Base-by-base conservation (phyloP, 1,284 basidiomycete genomes). In the Chiua sp. region DNA sequence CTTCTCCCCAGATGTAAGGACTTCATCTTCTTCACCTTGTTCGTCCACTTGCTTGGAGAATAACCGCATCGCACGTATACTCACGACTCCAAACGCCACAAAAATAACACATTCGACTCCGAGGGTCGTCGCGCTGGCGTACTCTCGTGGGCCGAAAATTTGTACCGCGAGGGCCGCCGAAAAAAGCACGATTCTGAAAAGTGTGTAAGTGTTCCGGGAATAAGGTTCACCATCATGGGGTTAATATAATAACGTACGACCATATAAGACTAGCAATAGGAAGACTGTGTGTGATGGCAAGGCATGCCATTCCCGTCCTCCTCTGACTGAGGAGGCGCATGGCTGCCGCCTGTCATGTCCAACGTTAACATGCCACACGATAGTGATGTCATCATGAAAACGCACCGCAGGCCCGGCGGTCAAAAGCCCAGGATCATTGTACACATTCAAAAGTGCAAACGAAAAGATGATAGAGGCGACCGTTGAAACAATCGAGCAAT, bases 211-310 rank as follows among this genome's bases (percentile, higher is more conserved):
- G 18, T 7, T 20, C 8, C 20, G 39, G 39, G n/a, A 42, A 18
- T 37, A 16, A 8, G 1, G n/a, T n/a, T 13, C 22, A 18, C 12
- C 11, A 26, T 18, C n/a, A n/a, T n/a, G n/a, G 39, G 11, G 2
- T 1, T 3, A 16, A 22, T 15, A 37, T 15, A 37, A 68, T 32
- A 32, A 32, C 64, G n/a, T 47, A 65, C 64, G 64, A 66, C 66
- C 64, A 68, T 18, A 68, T n/a, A n/a, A 68, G 61, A 10, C 8
- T 60, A 10, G 64, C 64, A 13, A 65, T 50, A 1, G 64, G 66
- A 22, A 68, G 61, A 44, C 64, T 55, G 30, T 68, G 66, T 3
- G 64, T 66, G 22, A 56, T 64, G 1, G 64, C 54, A 46, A 68
- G 54, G 26, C 51, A 60, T 0, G 51, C 46, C 60, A 65, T 66